Conservation (phyloP, 2,329 filamentous ascomycete species). For the Colletotrichum agaves region DNA sequence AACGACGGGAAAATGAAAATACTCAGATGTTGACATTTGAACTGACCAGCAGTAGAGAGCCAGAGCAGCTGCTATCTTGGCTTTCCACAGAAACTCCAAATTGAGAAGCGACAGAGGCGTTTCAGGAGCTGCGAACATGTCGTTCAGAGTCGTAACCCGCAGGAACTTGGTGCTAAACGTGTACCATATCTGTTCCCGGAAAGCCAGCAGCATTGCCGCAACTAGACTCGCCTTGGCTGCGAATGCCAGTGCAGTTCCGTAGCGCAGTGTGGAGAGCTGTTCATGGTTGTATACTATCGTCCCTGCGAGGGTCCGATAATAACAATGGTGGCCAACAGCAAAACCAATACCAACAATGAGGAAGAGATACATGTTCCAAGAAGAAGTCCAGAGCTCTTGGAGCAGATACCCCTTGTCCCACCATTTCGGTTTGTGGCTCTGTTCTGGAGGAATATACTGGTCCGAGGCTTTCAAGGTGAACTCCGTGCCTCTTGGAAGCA, state of each 20-base stretch:
- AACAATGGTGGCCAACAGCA: slow-evolving; percentile 48
- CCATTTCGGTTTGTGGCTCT: neutral
- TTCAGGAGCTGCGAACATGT: slow-evolving; percentile 12
- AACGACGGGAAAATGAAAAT: no score
- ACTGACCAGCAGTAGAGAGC: slow-evolving; percentile 47
- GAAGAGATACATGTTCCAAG: slow-evolving; percentile 48
- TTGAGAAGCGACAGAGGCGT: slow-evolving; percentile 39
- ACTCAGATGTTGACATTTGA: rapidly evolving
- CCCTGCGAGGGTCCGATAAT: slow-evolving; percentile 46
- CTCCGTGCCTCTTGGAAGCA: neutral
- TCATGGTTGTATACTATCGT: slow-evolving; percentile 41
- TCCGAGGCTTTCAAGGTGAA: neutral
- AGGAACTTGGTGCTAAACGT: slow-evolving; percentile 36
- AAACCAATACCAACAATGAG: slow-evolving; percentile 45
- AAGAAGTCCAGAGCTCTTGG: slow-evolving; percentile 48
- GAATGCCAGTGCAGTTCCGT: slow-evolving; percentile 49
- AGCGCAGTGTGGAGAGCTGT: slow-evolving; percentile 48
- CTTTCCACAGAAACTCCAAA: slow-evolving; percentile 43
- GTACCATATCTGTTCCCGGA: slow-evolving; percentile 32
- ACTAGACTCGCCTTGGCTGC: slow-evolving; percentile 49
- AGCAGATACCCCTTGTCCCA: neutral
- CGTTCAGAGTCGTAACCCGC: neutral
- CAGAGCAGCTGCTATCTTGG: slow-evolving; percentile 47
- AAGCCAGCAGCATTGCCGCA: slow-evolving; percentile 43
- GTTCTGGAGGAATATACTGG: neutral